These are phyloP conservation scores for Umbellularia californica DNA, from an alignment of 164 flowering plant species.

Conservation along the genomic window DNA sequence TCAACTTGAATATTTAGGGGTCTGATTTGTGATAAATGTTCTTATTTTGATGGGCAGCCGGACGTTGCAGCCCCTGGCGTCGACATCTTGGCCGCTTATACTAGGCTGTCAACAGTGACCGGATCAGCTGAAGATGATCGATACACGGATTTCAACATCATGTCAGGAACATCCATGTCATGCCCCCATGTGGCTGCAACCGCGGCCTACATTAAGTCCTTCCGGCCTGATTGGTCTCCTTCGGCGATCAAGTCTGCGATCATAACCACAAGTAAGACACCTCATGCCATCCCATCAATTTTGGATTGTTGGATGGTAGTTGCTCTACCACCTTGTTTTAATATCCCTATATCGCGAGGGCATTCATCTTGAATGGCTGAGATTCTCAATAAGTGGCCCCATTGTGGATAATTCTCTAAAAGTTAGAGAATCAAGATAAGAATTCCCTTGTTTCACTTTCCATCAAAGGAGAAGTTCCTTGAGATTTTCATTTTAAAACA, in stretches of 20 bases:
- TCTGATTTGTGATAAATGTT: neutral
- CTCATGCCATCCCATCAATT: too few species aligned
- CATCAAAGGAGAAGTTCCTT: too few species aligned
- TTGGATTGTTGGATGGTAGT: too few species aligned
- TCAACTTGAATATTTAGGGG: too few species aligned
- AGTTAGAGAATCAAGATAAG: too few species aligned
- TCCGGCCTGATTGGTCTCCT: slow-evolving; percentile 71
- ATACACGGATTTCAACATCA: slow-evolving; percentile 1
- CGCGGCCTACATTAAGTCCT: slow-evolving; percentile 69
- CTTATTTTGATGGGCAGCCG: slow-evolving; percentile 42
- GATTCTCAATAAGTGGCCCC: too few species aligned
- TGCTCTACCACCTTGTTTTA: too few species aligned
- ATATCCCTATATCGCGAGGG: too few species aligned
- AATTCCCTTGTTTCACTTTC: too few species aligned
- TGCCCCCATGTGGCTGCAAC: slow-evolving; percentile 59
- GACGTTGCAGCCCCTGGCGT: slow-evolving; percentile 76
- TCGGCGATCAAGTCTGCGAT: slow-evolving; percentile 79
- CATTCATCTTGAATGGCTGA: too few species aligned
- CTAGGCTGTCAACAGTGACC: slow-evolving; percentile 30
- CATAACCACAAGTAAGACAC: slow-evolving; percentile 66
- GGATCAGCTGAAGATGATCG: slow-evolving; percentile 18
- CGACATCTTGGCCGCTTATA: slow-evolving; percentile 60
- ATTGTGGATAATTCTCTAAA: too few species aligned
- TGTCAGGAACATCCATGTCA: slow-evolving; percentile 80
- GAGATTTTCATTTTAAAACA: too few species aligned